phyloP scores from a whole-genome alignment of 2,329 filamentous ascomycete genomes.

The Xylaria sp. region DNA sequence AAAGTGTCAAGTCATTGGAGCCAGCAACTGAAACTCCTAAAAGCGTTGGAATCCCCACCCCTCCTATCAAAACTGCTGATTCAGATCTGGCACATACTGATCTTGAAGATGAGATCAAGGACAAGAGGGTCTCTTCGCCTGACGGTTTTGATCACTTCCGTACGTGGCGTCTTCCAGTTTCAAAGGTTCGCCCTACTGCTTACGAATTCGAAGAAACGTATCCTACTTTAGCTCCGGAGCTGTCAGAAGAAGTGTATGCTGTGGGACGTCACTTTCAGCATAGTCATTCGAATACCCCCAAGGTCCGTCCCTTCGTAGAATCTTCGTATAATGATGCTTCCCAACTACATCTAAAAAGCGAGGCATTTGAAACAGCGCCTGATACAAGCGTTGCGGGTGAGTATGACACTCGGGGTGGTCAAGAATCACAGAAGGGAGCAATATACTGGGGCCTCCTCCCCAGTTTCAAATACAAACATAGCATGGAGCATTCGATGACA shows the following conservation, averaged over 20 bases:
- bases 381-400: slow-evolving; percentile 10
- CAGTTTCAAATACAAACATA: slow-evolving; percentile 19
- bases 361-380: slow-evolving; percentile 11
- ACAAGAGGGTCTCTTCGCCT: background rate
- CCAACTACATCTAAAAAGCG: slow-evolving; percentile 21
- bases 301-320: slow-evolving; percentile 30
- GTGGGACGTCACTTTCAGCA: slow-evolving; percentile 19
- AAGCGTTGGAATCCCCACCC: background rate
- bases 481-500: background rate
- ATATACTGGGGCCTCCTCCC: slow-evolving; percentile 40
- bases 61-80: background rate
- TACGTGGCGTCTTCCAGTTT: slow-evolving; percentile 22
- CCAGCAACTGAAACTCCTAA: background rate
- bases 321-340: slow-evolving; percentile 1
- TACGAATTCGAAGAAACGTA: slow-evolving; percentile 4
- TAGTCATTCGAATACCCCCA: slow-evolving; percentile 24
- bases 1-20: background rate
- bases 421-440: slow-evolving; percentile 23
- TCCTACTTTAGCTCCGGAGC: slow-evolving; percentile 7
- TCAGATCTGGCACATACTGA: background rate
- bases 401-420: background rate
- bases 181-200: slow-evolving; percentile 34
- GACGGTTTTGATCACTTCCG: slow-evolving; percentile 15
- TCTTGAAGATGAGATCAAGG: background rate
- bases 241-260: slow-evolving; percentile 4